Evolutionary conservation across 768 basidiomycete genomes (phyloP).

Genomic region (Rubroboletus pulcherrimus): DNA sequence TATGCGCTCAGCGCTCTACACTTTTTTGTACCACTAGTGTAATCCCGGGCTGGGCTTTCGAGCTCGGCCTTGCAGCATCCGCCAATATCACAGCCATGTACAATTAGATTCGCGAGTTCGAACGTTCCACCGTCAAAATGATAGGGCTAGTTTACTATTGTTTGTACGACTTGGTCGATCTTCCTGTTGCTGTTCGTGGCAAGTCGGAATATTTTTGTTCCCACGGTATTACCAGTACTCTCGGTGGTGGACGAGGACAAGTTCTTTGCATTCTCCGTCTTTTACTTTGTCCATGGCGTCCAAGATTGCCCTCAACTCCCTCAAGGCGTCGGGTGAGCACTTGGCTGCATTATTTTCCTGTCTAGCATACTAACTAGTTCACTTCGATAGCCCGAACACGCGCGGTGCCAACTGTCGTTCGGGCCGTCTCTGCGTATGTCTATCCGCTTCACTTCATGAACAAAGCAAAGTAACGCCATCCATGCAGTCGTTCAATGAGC

Average conservation of each 20-base stretch:
- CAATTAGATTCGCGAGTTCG: too few relatives aligned
- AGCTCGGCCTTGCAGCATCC: too few relatives aligned
- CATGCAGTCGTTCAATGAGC: constrained; percentile 61
- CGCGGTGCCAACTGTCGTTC: constrained; percentile 44
- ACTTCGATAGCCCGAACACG: constrained; percentile 50
- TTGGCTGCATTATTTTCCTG: neutral
- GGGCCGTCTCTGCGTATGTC: constrained; percentile 47
- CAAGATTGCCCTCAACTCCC: constrained; percentile 63
- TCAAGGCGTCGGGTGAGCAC: constrained; percentile 56
- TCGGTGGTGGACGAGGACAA: neutral
- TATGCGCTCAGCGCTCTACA: too few relatives aligned
- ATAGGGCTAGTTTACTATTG: too few relatives aligned
- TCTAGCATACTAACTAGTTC: neutral
- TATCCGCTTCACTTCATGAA: constrained; percentile 3
- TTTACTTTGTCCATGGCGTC: constrained; percentile 50
- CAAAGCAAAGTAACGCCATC: constrained; percentile 5
- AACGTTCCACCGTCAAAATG: too few relatives aligned
- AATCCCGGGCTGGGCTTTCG: too few relatives aligned
- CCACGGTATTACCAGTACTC: constrained; percentile 19
- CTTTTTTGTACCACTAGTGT: too few relatives aligned
- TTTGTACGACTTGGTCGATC: too few relatives aligned
- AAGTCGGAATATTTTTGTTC: constrained; percentile 32
- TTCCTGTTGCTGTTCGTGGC: constrained; percentile 15
- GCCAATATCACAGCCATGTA: too few relatives aligned
- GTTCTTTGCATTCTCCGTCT: constrained; percentile 7